A percentile compares a stretch with the other conserved stretches of the same genome.
Conservation (phyloP, 331 rosid species). For the Phaseolus coccineus region DNA sequence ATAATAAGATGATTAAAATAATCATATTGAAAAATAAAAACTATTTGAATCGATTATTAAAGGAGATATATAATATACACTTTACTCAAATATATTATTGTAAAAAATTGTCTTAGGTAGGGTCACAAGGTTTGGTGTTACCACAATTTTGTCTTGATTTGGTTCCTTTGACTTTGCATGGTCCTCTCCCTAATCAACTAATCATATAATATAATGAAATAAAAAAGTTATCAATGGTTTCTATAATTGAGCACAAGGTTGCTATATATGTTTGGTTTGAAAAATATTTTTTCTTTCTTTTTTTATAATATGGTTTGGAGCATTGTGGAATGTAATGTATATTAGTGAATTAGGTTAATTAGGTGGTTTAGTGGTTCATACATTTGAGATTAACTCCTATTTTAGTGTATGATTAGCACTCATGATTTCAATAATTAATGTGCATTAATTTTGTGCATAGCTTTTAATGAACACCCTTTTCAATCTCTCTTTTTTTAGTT, state of each 20-base stretch:
- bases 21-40: too few species aligned
- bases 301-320: too few species aligned
- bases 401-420: neutral
- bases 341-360: neutral
- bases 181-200: too few species aligned
- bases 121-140: constrained; percentile 36
- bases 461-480: neutral
- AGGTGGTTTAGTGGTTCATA: neutral
- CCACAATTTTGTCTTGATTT: constrained; percentile 49
- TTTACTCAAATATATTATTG: too few species aligned
- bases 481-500: neutral
- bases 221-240: too few species aligned
- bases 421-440: neutral
- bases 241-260: too few species aligned
- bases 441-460: neutral
- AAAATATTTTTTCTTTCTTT: neutral
- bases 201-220: too few species aligned
- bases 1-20: too few species aligned
- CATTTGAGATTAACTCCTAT: neutral
- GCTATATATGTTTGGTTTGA: neutral
- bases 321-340: neutral
- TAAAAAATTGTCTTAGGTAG: too few species aligned
- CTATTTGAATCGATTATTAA: too few species aligned
- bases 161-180: constrained; percentile 44
- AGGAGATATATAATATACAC: too few species aligned